phyloP scores from a whole-genome alignment of 768 basidiomycete genomes.

The Omphalotus guepiniiformis region DNA sequence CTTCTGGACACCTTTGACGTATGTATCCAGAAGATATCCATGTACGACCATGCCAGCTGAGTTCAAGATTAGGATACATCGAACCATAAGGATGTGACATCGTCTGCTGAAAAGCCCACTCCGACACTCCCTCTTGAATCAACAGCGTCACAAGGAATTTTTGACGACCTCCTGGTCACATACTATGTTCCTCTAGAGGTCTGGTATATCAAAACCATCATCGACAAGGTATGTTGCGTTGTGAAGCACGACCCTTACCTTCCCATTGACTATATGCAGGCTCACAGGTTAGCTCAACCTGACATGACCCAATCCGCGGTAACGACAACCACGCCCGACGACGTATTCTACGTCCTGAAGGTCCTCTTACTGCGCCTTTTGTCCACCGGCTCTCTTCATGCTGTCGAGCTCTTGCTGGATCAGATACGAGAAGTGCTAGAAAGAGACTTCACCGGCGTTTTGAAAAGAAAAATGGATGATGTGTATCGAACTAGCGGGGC shows the following conservation, averaged over 20 bases:
- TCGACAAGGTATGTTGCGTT: constrained; percentile 68
- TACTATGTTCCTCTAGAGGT: constrained; percentile 89
- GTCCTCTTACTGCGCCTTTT: constrained; percentile 72
- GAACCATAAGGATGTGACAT: too few relatives aligned
- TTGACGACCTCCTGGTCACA: constrained; percentile 61
- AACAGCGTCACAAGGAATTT: constrained; percentile 51
- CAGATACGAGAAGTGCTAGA: constrained; percentile 76
- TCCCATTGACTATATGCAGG: constrained; percentile 41
- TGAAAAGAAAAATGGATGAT: constrained; percentile 84
- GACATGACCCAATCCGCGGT: constrained; percentile 62
- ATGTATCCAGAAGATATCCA: too few relatives aligned
- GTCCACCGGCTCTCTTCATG: constrained; percentile 65
- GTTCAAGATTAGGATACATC: too few relatives aligned
- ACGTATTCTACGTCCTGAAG: constrained; percentile 95
- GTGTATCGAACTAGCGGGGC: constrained; percentile 61
- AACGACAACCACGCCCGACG: constrained; percentile 81
- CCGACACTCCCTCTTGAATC: constrained; percentile 28
- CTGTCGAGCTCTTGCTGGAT: constrained; percentile 54
- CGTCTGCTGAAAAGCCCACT: neutral
- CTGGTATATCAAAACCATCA: constrained; percentile 84
- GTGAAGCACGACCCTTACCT: neutral
- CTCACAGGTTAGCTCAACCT: constrained; percentile 76
- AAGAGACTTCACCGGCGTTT: constrained; percentile 72
- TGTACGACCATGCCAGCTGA: too few relatives aligned
- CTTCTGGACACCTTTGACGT: constrained; percentile 71